Conservation (phyloP, 2,329 filamentous ascomycete species). For the Truncatella angustata region DNA sequence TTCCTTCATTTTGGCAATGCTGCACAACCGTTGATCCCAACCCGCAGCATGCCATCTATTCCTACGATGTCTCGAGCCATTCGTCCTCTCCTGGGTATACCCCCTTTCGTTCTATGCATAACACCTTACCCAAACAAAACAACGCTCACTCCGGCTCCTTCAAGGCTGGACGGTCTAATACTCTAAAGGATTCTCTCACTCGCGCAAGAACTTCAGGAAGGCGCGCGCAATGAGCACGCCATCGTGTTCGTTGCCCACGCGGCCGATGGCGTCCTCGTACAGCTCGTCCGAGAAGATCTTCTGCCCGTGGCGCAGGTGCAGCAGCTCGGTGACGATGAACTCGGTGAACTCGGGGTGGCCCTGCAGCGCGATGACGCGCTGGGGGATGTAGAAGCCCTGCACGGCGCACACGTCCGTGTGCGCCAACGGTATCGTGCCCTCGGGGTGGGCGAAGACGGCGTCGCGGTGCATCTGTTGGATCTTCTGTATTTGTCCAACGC, state of each 20-base stretch:
- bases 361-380: conserved; percentile 72
- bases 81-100: no score
- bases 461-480: conserved; percentile 89
- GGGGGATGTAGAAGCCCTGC: conserved; percentile 75
- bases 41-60: no score
- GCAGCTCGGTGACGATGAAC: conserved; percentile 67
- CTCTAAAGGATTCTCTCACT: conserved; percentile 36
- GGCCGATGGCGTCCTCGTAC: conserved; percentile 65
- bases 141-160: neutral
- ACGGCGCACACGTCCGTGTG: conserved; percentile 65
- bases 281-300: conserved; percentile 70
- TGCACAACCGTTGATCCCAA: no score
- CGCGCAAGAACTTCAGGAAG: conserved; percentile 74
- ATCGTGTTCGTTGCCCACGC: conserved; percentile 70
- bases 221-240: conserved; percentile 71
- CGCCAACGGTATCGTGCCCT: conserved; percentile 61
- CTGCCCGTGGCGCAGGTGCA: conserved; percentile 60
- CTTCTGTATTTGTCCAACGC: conserved; percentile 39
- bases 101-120: no score
- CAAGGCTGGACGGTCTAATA: neutral
- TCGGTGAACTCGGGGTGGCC: conserved; percentile 82
- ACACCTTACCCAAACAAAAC: neutral
- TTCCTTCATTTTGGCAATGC: no score
- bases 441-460: conserved; percentile 63
- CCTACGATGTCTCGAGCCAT: no score